These are phyloP conservation scores for Schizophyllum amplum DNA, from an alignment of 1,284 basidiomycete genomes.

Conservation along the genomic window DNA sequence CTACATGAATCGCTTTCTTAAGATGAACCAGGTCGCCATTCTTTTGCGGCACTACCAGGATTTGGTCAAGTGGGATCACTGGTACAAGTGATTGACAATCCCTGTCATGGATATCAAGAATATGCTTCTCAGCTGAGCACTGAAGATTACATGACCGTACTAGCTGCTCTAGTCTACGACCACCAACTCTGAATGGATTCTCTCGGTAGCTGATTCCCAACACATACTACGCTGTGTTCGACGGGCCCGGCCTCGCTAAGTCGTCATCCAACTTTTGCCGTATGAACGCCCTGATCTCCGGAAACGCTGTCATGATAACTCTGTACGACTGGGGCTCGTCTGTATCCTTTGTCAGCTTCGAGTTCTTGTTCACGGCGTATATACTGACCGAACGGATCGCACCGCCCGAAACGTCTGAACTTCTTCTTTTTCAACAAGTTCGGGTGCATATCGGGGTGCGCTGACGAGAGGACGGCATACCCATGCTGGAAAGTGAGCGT, in stretches of 20 bases:
- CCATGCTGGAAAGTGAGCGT: conserved; percentile 42
- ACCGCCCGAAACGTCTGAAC: conserved; percentile 48
- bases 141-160: too few relatives aligned
- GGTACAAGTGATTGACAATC: neutral
- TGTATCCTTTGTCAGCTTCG: neutral
- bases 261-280: conserved; percentile 18
- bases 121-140: too few relatives aligned
- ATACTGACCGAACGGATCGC: conserved; percentile 51
- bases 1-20: conserved; percentile 4
- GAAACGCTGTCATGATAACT: conserved; percentile 52
- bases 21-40: conserved; percentile 2
- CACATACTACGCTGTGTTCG: neutral
- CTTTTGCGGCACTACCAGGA: conserved; percentile 5
- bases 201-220: too few relatives aligned
- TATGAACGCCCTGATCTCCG: conserved; percentile 50
- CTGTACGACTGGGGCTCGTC: conserved; percentile 39
- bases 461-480: conserved; percentile 51
- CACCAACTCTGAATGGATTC: too few relatives aligned
- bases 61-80: neutral
- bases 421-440: conserved; percentile 39
- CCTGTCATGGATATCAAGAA: neutral
- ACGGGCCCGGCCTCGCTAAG: neutral
- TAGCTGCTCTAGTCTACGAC: too few relatives aligned
- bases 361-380: neutral
- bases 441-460: conserved; percentile 42